These are phyloP conservation scores for Heliocybe sulcata DNA, from an alignment of 1,284 basidiomycete genomes.

Conservation along the genomic window DNA sequence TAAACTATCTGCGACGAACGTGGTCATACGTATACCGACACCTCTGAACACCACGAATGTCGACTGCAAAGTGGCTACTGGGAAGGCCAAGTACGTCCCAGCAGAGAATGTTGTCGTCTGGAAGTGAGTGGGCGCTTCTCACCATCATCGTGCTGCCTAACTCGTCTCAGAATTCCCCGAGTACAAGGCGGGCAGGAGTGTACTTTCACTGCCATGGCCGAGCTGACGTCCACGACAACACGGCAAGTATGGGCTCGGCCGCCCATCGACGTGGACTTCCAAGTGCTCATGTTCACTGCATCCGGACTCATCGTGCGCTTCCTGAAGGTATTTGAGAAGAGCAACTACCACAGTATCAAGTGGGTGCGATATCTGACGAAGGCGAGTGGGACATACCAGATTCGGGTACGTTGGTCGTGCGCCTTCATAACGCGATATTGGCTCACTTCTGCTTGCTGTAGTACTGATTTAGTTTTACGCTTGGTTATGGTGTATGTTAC, in stretches of 20 bases:
- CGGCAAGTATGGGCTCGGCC: constrained; percentile 96
- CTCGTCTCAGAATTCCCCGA: constrained; percentile 66
- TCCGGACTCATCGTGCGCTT: constrained; percentile 95
- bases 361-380: constrained; percentile 91
- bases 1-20: constrained; percentile 90
- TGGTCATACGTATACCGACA: constrained; percentile 91
- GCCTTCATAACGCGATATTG: background rate
- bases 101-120: constrained; percentile 94
- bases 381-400: constrained; percentile 81
- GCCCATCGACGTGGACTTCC: constrained; percentile 96
- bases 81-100: constrained; percentile 97
- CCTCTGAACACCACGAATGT: constrained; percentile 91
- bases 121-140: constrained; percentile 65
- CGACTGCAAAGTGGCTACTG: constrained; percentile 84
- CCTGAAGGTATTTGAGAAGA: constrained; percentile 97
- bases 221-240: constrained; percentile 80
- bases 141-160: background rate
- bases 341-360: constrained; percentile 86
- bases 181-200: constrained; percentile 92
- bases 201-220: constrained; percentile 80
- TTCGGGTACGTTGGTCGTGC: constrained; percentile 55
- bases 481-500: too few species aligned
- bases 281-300: constrained; percentile 97
- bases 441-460: background rate
- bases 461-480: background rate